Percentiles rank a stretch among this genome's conserved stretches.
Evolutionary conservation across 2,329 filamentous ascomycete genomes (phyloP).

Genomic region (Paecilomyces fulvus): DNA sequence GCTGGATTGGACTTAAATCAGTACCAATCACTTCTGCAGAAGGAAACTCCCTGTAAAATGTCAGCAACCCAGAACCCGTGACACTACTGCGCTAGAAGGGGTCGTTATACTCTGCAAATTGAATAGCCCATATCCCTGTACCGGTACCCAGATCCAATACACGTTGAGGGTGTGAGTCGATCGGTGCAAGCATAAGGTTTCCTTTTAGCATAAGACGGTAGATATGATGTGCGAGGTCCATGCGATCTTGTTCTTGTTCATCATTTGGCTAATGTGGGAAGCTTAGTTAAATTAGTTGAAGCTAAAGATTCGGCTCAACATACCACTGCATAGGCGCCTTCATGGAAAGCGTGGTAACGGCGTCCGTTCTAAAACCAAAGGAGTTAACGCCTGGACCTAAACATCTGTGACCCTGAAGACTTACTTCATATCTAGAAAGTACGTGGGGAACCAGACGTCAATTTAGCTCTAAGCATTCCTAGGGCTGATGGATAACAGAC

Average conservation of each 20-base stretch:
- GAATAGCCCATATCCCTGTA: constrained; percentile 5
- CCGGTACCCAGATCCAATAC: not conserved
- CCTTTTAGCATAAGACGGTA: not conserved
- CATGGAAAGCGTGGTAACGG: constrained; percentile 16
- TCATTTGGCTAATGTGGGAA: not conserved
- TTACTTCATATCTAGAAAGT: constrained; percentile 6
- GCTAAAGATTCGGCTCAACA: not conserved
- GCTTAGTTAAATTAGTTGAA: not conserved
- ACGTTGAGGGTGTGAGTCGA: not conserved
- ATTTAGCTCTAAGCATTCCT: not conserved
- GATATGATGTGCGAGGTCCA: not conserved
- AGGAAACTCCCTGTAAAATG: constrained; percentile 13
- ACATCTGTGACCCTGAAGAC: not conserved
- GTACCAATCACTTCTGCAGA: constrained; percentile 11
- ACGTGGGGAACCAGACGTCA: not conserved
- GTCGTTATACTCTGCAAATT: constrained; percentile 7
- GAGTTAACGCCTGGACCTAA: not conserved
- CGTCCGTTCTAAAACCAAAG: constrained; percentile 12
- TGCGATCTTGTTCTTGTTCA: not conserved
- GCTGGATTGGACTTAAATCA: constrained; percentile 14
- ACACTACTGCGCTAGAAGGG: not conserved
- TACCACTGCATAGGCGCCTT: constrained; percentile 16
- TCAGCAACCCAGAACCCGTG: not conserved
- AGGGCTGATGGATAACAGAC: not conserved
- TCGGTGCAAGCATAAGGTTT: not conserved